These are phyloP conservation scores for Dichotomocladium elegans DNA, from an alignment of 371 early-diverging fungal genomes.

Conservation along the genomic window DNA sequence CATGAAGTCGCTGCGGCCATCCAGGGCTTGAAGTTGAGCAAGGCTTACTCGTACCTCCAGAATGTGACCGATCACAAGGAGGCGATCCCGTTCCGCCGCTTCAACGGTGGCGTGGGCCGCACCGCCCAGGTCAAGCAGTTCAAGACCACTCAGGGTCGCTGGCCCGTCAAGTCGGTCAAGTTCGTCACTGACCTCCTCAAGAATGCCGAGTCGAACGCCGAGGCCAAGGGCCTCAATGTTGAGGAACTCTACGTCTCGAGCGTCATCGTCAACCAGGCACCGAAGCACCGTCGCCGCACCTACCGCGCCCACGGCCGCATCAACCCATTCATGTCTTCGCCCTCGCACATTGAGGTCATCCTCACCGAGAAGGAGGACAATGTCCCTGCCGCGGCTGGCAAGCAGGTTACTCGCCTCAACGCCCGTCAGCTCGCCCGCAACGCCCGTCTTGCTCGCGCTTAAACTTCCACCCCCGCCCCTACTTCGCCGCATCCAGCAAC, in stretches of 20 bases:
- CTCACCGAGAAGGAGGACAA: conserved; percentile 79
- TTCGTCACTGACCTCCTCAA: conserved; percentile 92
- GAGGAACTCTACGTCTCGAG: conserved; percentile 88
- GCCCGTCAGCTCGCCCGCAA: conserved; percentile 53
- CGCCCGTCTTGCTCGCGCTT: conserved; percentile 40
- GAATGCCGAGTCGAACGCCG: conserved; percentile 97
- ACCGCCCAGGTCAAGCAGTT: conserved; percentile 97
- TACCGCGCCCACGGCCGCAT: conserved; percentile 99
- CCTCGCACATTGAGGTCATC: conserved; percentile 96
- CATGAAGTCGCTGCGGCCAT: conserved; percentile 96
- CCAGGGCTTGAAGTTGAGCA: conserved; percentile 88
- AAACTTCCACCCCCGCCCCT: too few relatives aligned
- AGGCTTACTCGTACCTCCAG: conserved; percentile 94
- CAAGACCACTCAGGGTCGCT: conserved; percentile 94
- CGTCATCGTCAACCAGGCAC: conserved; percentile 98
- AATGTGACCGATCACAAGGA: conserved; percentile 97
- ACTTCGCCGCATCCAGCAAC: too few relatives aligned
- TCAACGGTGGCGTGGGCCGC: conserved; percentile 97
- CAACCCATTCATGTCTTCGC: conserved; percentile 92
- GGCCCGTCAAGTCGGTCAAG: conserved; percentile 98
- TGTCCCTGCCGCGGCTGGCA: conserved; percentile 63
- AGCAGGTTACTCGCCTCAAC: conserved; percentile 47
- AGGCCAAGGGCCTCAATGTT: conserved; percentile 84
- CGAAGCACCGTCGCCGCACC: conserved; percentile 96
- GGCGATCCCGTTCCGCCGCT: conserved; percentile 97